Base-by-base conservation (phyloP, 108 stramenopile species). In the Thalassiosira profunda region DNA sequence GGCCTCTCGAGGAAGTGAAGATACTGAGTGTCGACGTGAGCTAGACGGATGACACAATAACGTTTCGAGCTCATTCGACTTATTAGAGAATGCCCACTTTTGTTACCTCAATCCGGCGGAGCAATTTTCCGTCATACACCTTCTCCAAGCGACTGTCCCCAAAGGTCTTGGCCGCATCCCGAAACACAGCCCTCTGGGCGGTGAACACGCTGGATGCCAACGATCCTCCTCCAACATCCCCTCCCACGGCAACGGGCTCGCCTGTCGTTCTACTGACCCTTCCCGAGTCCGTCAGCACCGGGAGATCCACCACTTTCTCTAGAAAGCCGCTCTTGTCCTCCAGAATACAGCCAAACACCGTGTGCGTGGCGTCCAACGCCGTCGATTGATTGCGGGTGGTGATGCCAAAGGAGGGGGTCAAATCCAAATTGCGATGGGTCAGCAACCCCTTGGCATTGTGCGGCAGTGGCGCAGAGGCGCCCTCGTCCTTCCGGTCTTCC, bases 1-100 rank as follows among this genome's bases (percentile, higher is more conserved):
- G 97, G 72, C 99, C 99, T 2, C 64, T 91, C 46, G 86, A 83
- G 2, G 97, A 97, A 45, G 91, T 99, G 28, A 82, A 87, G 59
- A 99, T 99, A 49, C 52, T 98, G 25, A 94, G 86, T 56, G 71
- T 98, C 43, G 95, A 96, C 65, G 54, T 93, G 11, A 82, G 85
- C 40, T 96, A 82, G 52, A 46, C 12, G 31, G n/a, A n/a, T n/a
- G n/a, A n/a, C n/a, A n/a, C n/a, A n/a, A n/a, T n/a, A n/a, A n/a
- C n/a, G n/a, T n/a, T n/a, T n/a, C n/a, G n/a, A n/a, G n/a, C n/a
- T n/a, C n/a, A n/a, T n/a, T n/a, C n/a, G n/a, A n/a, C n/a, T n/a
- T n/a, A n/a, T n/a, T n/a, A n/a, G n/a, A n/a, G n/a, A n/a, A n/a
- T n/a, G n/a, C 81, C 86, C 5, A 90, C 87, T 64, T 86, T 77